A percentile compares a stretch with the other conserved stretches of the same genome.
Evolutionary conservation across 352 stramenopile species (phyloP).

Genomic region (Phytophthora sp.): DNA sequence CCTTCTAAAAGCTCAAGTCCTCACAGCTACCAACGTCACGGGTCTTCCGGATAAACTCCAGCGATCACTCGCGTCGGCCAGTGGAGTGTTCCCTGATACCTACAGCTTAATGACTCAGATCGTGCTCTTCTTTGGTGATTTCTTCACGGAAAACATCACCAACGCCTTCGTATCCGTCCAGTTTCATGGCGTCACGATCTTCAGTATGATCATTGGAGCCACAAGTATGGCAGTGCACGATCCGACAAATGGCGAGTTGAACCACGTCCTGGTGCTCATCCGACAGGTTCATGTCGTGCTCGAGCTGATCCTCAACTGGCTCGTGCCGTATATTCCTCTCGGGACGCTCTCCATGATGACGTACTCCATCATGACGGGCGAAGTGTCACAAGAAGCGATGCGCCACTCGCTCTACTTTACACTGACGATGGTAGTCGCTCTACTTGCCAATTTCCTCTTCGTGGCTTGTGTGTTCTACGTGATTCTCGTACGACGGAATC

Average conservation of each 20-base stretch:
- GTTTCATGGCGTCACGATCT: constrained; percentile 58
- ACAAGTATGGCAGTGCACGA: constrained; percentile 60
- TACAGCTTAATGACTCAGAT: constrained; percentile 53
- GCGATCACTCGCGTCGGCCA: constrained; percentile 33
- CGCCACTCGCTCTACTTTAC: constrained; percentile 48
- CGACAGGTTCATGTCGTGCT: constrained; percentile 65
- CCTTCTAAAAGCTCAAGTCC: constrained; percentile 38
- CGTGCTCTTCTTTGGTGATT: constrained; percentile 54
- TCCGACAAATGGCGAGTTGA: constrained; percentile 42
- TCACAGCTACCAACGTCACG: constrained; percentile 56
- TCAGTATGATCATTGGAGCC: constrained; percentile 62
- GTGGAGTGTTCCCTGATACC: constrained; percentile 37
- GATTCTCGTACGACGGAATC: constrained; percentile 68
- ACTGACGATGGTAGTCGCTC: constrained; percentile 46
- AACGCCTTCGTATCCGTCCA: constrained; percentile 51
- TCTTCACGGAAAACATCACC: constrained; percentile 70
- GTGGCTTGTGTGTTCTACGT: constrained; percentile 63
- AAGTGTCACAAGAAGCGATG: constrained; percentile 41
- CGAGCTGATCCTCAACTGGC: constrained; percentile 75
- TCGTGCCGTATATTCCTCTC: constrained; percentile 58
- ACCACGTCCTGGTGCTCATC: constrained; percentile 61
- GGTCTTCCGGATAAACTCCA: constrained; percentile 40
- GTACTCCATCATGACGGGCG: constrained; percentile 58
- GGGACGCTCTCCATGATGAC: constrained; percentile 59
- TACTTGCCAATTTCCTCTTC: constrained; percentile 54